Conservation (phyloP, 768 basidiomycete genomes). For the Chlorophyllum brunneum region DNA sequence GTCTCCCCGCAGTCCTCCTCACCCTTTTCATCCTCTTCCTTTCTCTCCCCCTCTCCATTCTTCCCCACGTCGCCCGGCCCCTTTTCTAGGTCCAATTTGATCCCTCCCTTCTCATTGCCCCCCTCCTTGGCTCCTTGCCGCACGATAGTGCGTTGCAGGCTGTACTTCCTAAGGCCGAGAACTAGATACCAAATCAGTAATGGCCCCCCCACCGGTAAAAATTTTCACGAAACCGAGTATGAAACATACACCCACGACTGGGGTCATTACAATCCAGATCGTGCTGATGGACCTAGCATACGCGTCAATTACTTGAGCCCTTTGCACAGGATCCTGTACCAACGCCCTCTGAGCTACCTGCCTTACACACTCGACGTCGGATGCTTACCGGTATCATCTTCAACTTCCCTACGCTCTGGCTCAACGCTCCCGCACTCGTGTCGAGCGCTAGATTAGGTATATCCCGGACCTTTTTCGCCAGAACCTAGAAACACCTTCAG, state of each 20-base stretch:
- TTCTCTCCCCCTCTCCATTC: background rate
- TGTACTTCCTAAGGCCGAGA: slow-evolving; percentile 56
- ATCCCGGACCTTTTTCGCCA: slow-evolving; percentile 31
- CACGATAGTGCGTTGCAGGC: slow-evolving; percentile 48
- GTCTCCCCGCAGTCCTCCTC: background rate
- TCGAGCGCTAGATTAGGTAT: slow-evolving; percentile 34
- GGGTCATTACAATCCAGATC: slow-evolving; percentile 66
- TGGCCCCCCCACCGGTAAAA: background rate
- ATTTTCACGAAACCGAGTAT: slow-evolving; percentile 47
- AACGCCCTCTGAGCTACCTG: background rate
- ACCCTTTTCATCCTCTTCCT: background rate
- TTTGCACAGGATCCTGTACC: slow-evolving; percentile 45
- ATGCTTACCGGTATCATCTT: slow-evolving; percentile 40
- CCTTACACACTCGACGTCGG: background rate
- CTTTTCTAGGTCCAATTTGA: slow-evolving; percentile 19
- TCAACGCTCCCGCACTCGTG: slow-evolving; percentile 38
- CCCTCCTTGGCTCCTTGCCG: slow-evolving; percentile 30
- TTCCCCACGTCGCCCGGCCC: background rate
- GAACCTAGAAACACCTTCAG: slow-evolving; percentile 26
- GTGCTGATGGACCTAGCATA: slow-evolving; percentile 58
- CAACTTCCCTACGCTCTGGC: slow-evolving; percentile 40
- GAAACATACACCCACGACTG: slow-evolving; percentile 49
- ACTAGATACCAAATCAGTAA: slow-evolving; percentile 26
- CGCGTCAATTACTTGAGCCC: slow-evolving; percentile 51
- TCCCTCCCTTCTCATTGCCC: slow-evolving; percentile 11